Evolutionary conservation across 1,284 basidiomycete species (phyloP).

Genomic region (Ustilago loliicola): DNA sequence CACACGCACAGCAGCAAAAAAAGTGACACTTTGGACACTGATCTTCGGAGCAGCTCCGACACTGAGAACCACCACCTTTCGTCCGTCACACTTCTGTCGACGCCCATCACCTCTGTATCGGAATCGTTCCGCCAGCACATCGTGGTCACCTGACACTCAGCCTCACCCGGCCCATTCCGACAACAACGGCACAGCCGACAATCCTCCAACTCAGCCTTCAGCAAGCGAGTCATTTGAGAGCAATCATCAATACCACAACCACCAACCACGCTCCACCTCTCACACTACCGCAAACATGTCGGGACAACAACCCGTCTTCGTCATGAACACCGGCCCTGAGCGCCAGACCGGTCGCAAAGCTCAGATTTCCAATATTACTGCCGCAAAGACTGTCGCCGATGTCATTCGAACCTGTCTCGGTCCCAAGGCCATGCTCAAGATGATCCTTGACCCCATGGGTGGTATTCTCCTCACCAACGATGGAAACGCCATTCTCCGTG

Average conservation of each 20-base stretch:
- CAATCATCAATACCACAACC: neutral
- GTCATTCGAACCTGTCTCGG: slow-evolving; percentile 98
- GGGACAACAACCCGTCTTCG: slow-evolving; percentile 69
- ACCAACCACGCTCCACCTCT: neutral
- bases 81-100: neutral
- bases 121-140: slow-evolving; percentile 6
- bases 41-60: slow-evolving; percentile 9
- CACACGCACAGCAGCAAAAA: slow-evolving; percentile 11
- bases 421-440: slow-evolving; percentile 98
- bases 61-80: slow-evolving; percentile 7
- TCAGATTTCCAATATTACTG: slow-evolving; percentile 95
- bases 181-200: neutral
- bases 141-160: slow-evolving; percentile 3
- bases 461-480: slow-evolving; percentile 83
- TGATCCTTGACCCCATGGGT: slow-evolving; percentile 84
- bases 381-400: slow-evolving; percentile 98
- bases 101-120: slow-evolving; percentile 4
- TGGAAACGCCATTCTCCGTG: slow-evolving; percentile 95
- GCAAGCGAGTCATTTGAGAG: neutral
- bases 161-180: slow-evolving; percentile 7
- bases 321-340: slow-evolving; percentile 84
- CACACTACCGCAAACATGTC: slow-evolving; percentile 53
- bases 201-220: neutral
- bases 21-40: slow-evolving; percentile 30
- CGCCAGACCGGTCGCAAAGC: slow-evolving; percentile 94